Base-by-base conservation (phyloP, 805 yeast species). In the Suhomyces sp. region DNA sequence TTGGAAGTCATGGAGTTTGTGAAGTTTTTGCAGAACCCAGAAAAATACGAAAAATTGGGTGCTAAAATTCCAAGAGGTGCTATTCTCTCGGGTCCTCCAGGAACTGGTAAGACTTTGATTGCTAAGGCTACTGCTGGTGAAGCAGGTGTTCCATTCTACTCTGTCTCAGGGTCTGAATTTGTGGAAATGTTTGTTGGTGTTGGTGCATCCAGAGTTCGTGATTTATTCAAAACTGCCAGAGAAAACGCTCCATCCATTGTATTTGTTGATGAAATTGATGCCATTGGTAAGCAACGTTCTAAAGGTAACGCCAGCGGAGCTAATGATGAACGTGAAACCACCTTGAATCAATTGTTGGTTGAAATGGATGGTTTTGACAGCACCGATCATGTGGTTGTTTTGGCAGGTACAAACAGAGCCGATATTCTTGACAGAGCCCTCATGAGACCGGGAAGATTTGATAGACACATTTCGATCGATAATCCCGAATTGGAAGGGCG, bases 121-220 rank as follows among this genome's bases (percentile, higher is more conserved):
- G 99, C 99, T 9, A 91, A 88, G 57, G 99, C 99, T 4, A 93
- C 98, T 32, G 98, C 98, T 2, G 98, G 98, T 47, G 99, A 93
- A 62, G 98, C 99, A 0, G 95, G 93, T 38, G 98, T 93, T 25
- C 97, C 99, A 27, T 93, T 93, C 58, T 81, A 81, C 51, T 85
- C 95, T 11, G 98, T 93, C 13, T 86, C 96, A 1, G 98, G 98
- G 45, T 90, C 98, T 5, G 98, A 91, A 61, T 91, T 91, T 50
- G 96, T 93, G 10, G 98, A 91, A 60, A 93, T 91, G 98, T 93
- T 88, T 70, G 98, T 90, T 19, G 98, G 98, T 72, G 97, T 91
- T 16, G 98, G 98, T 68, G 98, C 98, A 2, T 84, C 95, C 12
- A 79, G 98, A 60, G 98, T 93, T 19, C 88, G 98, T 59, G 98